Conservation (phyloP, 495 filamentous ascomycete species). For the Aspergillus egyptiacus region DNA sequence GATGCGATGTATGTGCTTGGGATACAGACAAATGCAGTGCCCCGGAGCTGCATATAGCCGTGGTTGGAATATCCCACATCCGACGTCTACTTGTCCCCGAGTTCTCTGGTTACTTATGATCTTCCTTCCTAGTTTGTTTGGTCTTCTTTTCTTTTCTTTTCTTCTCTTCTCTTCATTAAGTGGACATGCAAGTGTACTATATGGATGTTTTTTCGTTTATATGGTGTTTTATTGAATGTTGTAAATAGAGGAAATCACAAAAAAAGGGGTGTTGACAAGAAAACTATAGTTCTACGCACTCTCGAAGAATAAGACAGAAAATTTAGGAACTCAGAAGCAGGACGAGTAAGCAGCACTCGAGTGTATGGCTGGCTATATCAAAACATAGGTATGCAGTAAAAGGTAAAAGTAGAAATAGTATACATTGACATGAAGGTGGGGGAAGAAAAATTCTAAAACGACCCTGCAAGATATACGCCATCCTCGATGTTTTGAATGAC, state of each 20-base stretch:
- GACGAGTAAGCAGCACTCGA: background rate
- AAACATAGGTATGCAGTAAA: constrained; percentile 22
- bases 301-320: too few relatives aligned
- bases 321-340: too few relatives aligned
- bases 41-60: too few relatives aligned
- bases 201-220: constrained; percentile 11
- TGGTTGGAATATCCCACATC: constrained; percentile 4
- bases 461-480: constrained; percentile 33
- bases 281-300: constrained; percentile 1
- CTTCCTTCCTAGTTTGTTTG: background rate
- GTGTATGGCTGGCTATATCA: constrained; percentile 1
- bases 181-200: constrained; percentile 16
- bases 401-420: constrained; percentile 26
- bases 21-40: too few relatives aligned
- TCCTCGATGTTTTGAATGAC: constrained; percentile 31
- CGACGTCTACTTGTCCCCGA: constrained; percentile 1
- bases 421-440: constrained; percentile 36
- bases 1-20: background rate
- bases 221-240: background rate
- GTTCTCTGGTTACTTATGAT: background rate
- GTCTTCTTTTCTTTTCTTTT: constrained; percentile 2
- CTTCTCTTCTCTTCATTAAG: constrained; percentile 2
- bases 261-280: background rate
- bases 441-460: constrained; percentile 24
- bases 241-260: background rate